Conservation (phyloP, 1,139 yeast species). For the Pichia kudriavzevii region DNA sequence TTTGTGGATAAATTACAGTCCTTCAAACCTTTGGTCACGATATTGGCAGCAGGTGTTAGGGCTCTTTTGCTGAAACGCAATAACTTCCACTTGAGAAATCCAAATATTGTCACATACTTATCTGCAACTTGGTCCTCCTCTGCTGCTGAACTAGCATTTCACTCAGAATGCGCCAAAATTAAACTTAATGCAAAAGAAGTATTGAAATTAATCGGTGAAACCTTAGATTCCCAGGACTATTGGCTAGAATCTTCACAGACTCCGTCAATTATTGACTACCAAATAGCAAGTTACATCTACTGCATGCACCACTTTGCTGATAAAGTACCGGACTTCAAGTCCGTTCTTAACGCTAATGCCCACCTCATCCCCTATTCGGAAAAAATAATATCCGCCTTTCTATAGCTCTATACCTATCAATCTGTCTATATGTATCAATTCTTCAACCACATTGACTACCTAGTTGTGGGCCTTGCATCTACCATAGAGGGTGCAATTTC, state of each 20-base stretch:
- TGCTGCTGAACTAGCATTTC: conserved; percentile 1
- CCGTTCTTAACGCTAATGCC: conserved; percentile 2
- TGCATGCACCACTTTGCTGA: conserved; percentile 10
- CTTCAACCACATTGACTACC: no score
- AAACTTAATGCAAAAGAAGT: conserved; percentile 18
- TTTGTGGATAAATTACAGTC: background rate
- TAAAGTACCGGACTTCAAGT: conserved; percentile 1
- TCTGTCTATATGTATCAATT: no score
- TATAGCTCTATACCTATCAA: no score
- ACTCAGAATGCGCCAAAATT: conserved; percentile 12
- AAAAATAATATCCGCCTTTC: conserved; percentile 1
- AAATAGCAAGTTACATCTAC: conserved; percentile 22
- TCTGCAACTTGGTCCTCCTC: conserved; percentile 7
- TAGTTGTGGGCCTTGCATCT: no score
- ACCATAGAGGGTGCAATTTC: no score
- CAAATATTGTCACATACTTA: conserved; percentile 13
- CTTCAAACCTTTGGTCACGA: background rate
- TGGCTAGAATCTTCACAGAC: conserved; percentile 11
- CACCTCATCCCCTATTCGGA: conserved; percentile 4
- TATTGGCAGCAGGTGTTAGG: conserved; percentile 7
- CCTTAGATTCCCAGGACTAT: conserved; percentile 7
- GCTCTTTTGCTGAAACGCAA: conserved; percentile 22
- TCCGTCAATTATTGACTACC: conserved; percentile 20
- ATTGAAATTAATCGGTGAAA: conserved; percentile 13
- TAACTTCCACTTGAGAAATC: conserved; percentile 22